Conservation (phyloP, 2,329 filamentous ascomycete species). For the Penicillium sp. region DNA sequence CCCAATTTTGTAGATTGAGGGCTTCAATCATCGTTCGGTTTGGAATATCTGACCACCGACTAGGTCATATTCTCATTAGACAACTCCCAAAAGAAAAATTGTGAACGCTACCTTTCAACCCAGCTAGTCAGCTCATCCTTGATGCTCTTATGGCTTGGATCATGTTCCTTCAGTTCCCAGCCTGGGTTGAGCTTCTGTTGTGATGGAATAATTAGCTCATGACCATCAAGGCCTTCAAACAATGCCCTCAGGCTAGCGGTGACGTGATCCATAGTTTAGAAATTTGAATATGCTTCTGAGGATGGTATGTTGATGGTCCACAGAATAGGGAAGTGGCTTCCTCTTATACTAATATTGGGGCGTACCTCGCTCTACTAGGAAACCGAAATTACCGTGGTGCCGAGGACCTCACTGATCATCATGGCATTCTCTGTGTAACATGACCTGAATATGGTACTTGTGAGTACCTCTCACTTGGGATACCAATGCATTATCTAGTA, state of each 20-base stretch:
- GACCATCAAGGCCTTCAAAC: background rate
- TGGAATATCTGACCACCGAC: background rate
- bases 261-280: background rate
- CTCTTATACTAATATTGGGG: background rate
- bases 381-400: background rate
- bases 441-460: too few relatives aligned
- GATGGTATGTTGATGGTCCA: background rate
- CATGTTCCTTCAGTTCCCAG: background rate
- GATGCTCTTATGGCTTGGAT: background rate
- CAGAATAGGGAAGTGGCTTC: background rate
- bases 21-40: background rate
- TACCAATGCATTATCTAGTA: too few relatives aligned
- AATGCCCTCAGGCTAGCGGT: background rate
- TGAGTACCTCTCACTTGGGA: too few relatives aligned
- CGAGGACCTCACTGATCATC: background rate
- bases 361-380: background rate
- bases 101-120: background rate
- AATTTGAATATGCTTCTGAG: background rate
- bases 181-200: background rate
- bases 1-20: background rate
- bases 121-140: background rate
- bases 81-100: background rate
- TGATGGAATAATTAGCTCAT: background rate
- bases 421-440: too few relatives aligned
- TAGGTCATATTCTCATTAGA: background rate